Percentiles rank a stretch among this genome's conserved stretches.
phyloP scores from a whole-genome alignment of 345 rosid species.

The Barbarea vulgaris region DNA sequence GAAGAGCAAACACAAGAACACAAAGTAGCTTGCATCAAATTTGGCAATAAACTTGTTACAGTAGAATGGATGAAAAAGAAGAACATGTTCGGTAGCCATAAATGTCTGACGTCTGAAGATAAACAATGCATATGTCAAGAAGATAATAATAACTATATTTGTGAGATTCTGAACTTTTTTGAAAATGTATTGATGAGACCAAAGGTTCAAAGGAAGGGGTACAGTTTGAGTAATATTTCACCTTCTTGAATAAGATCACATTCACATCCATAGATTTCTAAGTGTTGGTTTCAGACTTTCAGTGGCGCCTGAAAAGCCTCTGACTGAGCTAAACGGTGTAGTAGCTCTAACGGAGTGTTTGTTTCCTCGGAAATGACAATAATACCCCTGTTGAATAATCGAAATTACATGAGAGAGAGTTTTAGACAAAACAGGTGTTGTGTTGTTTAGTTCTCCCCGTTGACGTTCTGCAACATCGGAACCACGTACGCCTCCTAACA shows the following conservation, averaged over 20 bases:
- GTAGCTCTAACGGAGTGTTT: too few species aligned
- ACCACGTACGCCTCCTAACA: slow-evolving; percentile 39
- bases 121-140: slow-evolving; percentile 10
- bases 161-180: neutral
- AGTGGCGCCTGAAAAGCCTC: neutral
- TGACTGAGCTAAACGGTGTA: neutral
- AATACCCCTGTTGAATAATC: neutral
- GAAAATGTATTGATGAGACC: slow-evolving; percentile 3
- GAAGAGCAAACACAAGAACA: neutral
- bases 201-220: slow-evolving; percentile 36
- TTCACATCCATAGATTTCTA: slow-evolving; percentile 86
- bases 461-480: slow-evolving; percentile 37
- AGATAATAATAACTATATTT: neutral
- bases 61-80: slow-evolving; percentile 79
- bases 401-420: neutral
- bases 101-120: slow-evolving; percentile 81
- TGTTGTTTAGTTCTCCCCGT: slow-evolving; percentile 15
- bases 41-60: slow-evolving; percentile 89
- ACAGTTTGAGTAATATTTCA: slow-evolving; percentile 79
- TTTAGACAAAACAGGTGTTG: slow-evolving; percentile 21
- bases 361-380: neutral
- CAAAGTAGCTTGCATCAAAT: slow-evolving; percentile 65
- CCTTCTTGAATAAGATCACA: slow-evolving; percentile 93
- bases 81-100: slow-evolving; percentile 96
- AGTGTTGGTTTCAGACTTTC: slow-evolving; percentile 58